Evolutionary conservation across 148 eudicot genomes (phyloP).

Genomic region (Arctostaphylos glauca): DNA sequence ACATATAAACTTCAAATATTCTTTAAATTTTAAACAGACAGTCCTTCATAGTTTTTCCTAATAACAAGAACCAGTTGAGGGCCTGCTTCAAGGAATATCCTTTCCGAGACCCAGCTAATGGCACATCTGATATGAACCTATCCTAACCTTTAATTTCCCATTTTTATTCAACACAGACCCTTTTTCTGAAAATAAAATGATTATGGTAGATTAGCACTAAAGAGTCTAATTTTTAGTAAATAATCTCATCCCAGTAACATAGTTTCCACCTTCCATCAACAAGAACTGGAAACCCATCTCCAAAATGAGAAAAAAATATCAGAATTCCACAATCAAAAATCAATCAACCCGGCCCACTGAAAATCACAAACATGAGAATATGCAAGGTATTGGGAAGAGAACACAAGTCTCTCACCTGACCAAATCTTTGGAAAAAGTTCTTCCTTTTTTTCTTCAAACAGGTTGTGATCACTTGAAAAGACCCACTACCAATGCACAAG

Average conservation of each 20-base stretch:
- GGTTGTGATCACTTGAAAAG: not conserved
- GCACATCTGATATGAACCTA: not conserved
- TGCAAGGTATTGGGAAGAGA: not conserved
- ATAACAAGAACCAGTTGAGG: not conserved
- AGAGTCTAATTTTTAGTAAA: not conserved
- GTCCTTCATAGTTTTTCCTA: not conserved
- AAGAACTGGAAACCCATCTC: not conserved
- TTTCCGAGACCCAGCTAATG: not conserved
- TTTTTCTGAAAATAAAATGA: not conserved
- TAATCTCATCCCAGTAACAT: not conserved
- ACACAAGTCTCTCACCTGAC: conserved; percentile 4
- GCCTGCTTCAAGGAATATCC: not conserved
- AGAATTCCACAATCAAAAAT: not conserved
- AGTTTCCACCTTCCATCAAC: not conserved
- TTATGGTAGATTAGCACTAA: not conserved
- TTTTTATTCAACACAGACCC: not conserved
- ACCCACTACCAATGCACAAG: not conserved
- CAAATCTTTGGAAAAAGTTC: not conserved
- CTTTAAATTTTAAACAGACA: not conserved
- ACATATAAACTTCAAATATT: not conserved
- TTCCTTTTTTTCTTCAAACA: not conserved
- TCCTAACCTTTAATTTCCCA: not conserved
- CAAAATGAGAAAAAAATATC: not conserved
- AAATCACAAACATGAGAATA: not conserved
- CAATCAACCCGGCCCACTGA: not conserved